Evolutionary conservation across 192 early-diverging fungal species (phyloP).

Genomic region (Coemansia sp.): DNA sequence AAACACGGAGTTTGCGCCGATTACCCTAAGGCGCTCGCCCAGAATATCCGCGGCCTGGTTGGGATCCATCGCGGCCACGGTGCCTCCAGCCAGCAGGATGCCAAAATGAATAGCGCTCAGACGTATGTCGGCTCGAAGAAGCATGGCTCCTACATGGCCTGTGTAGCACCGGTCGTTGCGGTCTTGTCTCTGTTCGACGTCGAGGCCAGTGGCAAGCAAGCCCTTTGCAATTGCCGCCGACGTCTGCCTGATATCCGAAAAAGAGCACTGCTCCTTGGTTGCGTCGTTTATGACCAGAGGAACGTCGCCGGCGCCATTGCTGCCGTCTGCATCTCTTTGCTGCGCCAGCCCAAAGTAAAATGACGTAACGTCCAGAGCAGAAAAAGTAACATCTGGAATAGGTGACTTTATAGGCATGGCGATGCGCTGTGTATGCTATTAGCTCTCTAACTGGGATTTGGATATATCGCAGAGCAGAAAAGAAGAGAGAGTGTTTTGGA

Average conservation of each 20-base stretch:
- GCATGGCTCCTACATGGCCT: slow-evolving; percentile 11
- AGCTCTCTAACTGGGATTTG: no score
- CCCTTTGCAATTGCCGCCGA: slow-evolving; percentile 17
- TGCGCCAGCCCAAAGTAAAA: slow-evolving; percentile 33
- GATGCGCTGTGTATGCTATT: neutral
- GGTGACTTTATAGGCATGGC: slow-evolving; percentile 38
- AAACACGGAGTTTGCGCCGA: slow-evolving; percentile 15
- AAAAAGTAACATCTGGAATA: slow-evolving; percentile 22
- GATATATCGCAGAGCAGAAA: no score
- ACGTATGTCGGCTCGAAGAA: slow-evolving; percentile 13
- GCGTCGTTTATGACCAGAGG: slow-evolving; percentile 16
- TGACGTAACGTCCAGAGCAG: slow-evolving; percentile 22
- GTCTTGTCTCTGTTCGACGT: neutral
- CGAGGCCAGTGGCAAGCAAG: slow-evolving; percentile 9
- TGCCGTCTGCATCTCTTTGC: neutral
- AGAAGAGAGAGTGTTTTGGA: neutral
- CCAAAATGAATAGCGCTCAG: slow-evolving; percentile 30
- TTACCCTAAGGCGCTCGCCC: slow-evolving; percentile 9
- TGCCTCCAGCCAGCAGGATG: slow-evolving; percentile 33
- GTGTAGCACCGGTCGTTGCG: neutral
- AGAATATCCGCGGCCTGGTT: neutral
- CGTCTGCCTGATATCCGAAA: slow-evolving; percentile 23
- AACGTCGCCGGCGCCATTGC: neutral
- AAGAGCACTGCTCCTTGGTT: slow-evolving; percentile 10
- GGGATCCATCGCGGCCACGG: slow-evolving; percentile 19